A percentile compares a stretch with the other conserved stretches of the same genome.
Conservation (phyloP, 148 eudicot species). For the Vaccinium corymbosum region DNA sequence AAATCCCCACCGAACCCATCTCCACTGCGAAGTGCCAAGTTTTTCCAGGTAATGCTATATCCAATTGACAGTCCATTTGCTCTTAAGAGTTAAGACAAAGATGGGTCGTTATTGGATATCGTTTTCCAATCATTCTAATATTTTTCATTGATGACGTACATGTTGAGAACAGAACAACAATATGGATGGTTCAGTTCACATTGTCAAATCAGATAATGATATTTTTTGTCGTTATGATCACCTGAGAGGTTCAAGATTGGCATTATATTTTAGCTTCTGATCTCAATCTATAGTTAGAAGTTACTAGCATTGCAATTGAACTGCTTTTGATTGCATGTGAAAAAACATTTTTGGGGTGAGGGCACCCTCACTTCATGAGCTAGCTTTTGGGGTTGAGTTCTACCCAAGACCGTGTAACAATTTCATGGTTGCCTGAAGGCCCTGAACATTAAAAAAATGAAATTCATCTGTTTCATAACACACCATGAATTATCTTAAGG, state of each 20-base stretch:
- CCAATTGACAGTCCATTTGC: not conserved
- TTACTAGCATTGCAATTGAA: not conserved
- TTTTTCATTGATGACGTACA: not conserved
- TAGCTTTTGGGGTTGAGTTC: no score
- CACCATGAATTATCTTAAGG: not conserved
- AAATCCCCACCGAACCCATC: conserved; percentile 51
- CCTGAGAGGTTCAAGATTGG: not conserved
- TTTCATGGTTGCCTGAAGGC: not conserved
- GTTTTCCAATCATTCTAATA: not conserved
- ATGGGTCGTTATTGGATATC: not conserved
- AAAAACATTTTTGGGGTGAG: not conserved
- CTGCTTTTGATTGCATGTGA: not conserved
- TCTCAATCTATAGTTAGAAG: not conserved
- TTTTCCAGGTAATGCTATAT: conserved; percentile 30
- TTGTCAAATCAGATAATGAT: not conserved
- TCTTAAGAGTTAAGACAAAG: no score
- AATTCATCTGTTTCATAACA: not conserved
- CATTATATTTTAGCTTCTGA: not conserved
- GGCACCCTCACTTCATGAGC: no score
- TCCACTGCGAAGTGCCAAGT: conserved; percentile 43
- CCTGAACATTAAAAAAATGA: not conserved
- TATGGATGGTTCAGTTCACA: not conserved
- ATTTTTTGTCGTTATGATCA: not conserved
- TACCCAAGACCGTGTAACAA: no score
- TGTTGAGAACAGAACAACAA: not conserved